Percentiles rank a stretch among this genome's conserved stretches.
Conservation (phyloP, 768 basidiomycete species). For the Tulasnella sp. region DNA sequence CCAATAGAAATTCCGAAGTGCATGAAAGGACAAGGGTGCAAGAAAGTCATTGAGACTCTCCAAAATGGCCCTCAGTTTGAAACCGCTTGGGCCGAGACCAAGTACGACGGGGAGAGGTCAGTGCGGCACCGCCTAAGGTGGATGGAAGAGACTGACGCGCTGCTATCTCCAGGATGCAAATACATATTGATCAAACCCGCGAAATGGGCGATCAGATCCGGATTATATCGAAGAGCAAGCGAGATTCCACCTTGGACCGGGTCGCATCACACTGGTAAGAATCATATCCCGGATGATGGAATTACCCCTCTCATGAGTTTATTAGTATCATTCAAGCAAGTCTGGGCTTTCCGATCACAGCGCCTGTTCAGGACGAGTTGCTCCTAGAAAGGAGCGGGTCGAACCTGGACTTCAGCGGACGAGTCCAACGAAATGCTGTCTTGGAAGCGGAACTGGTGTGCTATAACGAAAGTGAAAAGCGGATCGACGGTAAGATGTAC, state of each 20-base stretch:
- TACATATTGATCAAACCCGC: slow-evolving; percentile 61
- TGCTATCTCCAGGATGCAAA: slow-evolving; percentile 58
- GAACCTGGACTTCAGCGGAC: slow-evolving; percentile 16
- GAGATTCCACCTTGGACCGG: slow-evolving; percentile 78
- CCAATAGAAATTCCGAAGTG: slow-evolving; percentile 84
- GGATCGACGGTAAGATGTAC: slow-evolving; percentile 62
- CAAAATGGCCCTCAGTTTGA: slow-evolving; percentile 36
- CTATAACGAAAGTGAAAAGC: slow-evolving; percentile 53
- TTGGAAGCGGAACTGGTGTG: slow-evolving; percentile 91
- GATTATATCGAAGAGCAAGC: slow-evolving; percentile 85
- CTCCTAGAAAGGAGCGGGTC: slow-evolving; percentile 9
- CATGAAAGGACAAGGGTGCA: slow-evolving; percentile 61
- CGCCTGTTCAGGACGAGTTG: neutral
- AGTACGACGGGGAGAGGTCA: slow-evolving; percentile 86
- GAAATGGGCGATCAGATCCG: slow-evolving; percentile 49
- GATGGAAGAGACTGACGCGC: neutral
- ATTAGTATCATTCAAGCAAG: slow-evolving; percentile 57
- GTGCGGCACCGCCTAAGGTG: neutral
- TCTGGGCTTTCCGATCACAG: slow-evolving; percentile 45
- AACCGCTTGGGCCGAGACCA: slow-evolving; percentile 79
- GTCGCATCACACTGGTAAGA: slow-evolving; percentile 54
- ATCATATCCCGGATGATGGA: neutral
- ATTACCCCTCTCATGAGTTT: neutral
- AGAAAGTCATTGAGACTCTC: slow-evolving; percentile 53
- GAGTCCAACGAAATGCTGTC: slow-evolving; percentile 39